Evolutionary conservation across 192 early-diverging fungal species (phyloP).

Genomic region (Glomus cerebriforme): DNA sequence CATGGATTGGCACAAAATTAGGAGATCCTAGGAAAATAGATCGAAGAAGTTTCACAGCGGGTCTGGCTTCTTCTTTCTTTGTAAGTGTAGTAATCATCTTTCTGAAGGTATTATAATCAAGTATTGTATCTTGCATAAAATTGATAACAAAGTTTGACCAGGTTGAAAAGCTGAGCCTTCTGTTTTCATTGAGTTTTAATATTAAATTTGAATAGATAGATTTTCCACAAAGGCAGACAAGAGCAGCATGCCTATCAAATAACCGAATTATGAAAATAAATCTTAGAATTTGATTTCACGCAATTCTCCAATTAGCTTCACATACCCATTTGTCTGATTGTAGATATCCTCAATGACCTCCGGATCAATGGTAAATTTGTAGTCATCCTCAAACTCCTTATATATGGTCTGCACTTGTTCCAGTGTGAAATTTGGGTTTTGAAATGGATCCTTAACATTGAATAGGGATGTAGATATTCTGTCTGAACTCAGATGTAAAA

Average conservation of each 20-base stretch:
- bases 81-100: slow-evolving; percentile 24
- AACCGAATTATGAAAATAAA: not conserved
- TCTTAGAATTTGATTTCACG: slow-evolving; percentile 9
- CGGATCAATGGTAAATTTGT: slow-evolving; percentile 28
- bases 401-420: slow-evolving; percentile 35
- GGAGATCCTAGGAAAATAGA: slow-evolving; percentile 19
- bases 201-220: not conserved
- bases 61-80: slow-evolving; percentile 16
- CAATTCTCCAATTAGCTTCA: slow-evolving; percentile 7
- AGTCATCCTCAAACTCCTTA: slow-evolving; percentile 16
- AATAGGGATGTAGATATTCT: slow-evolving; percentile 31
- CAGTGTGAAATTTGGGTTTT: slow-evolving; percentile 34
- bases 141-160: slow-evolving; percentile 17
- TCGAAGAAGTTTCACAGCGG: slow-evolving; percentile 31
- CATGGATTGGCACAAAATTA: slow-evolving; percentile 13
- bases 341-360: slow-evolving; percentile 36
- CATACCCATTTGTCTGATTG: slow-evolving; percentile 34
- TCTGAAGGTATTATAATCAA: slow-evolving; percentile 24
- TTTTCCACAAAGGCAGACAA: slow-evolving; percentile 26
- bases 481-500: slow-evolving; percentile 18
- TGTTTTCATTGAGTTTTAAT: not conserved
- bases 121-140: not conserved
- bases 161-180: slow-evolving; percentile 1
- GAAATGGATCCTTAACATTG: slow-evolving; percentile 35
- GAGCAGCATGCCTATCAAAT: slow-evolving; percentile 25